A percentile compares a stretch with the other conserved stretches of the same genome.
Conservation (phyloP, 306 rosid species). For the Begonia peltatifolia region DNA sequence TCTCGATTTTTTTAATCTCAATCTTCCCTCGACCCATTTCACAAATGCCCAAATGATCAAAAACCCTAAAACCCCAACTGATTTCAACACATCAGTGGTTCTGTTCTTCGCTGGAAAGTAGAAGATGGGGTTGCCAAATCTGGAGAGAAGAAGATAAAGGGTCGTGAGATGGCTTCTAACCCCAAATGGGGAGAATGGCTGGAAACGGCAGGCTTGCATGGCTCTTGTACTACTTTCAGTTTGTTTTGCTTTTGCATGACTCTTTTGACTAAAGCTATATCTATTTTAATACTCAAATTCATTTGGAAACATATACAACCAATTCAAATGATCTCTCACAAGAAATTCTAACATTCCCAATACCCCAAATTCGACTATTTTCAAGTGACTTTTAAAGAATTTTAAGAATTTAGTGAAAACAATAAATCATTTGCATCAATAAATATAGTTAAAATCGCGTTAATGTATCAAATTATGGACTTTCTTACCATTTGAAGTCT, state of each 20-base stretch:
- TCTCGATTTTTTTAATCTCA: slow-evolving; percentile 86
- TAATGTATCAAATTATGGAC: no score
- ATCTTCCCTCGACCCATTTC: slow-evolving; percentile 91
- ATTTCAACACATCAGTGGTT: slow-evolving; percentile 1
- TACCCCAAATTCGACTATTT: no score
- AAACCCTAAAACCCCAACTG: background rate
- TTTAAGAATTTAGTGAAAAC: no score
- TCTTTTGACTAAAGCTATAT: slow-evolving; percentile 14
- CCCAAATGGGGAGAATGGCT: slow-evolving; percentile 74
- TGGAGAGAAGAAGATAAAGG: slow-evolving; percentile 61
- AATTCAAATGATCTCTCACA: no score
- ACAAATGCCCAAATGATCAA: slow-evolving; percentile 9
- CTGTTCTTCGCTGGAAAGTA: slow-evolving; percentile 25
- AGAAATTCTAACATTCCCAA: no score
- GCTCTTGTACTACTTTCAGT: slow-evolving; percentile 53
- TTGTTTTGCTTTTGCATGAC: slow-evolving; percentile 43
- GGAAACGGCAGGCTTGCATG: slow-evolving; percentile 98
- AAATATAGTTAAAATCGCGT: no score
- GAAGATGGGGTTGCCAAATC: slow-evolving; percentile 31
- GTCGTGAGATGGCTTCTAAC: slow-evolving; percentile 43
- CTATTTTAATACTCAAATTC: no score
- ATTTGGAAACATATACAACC: no score
- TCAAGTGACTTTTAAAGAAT: no score
- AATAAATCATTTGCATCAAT: no score
- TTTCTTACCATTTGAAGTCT: no score